These are phyloP conservation scores for Spergularia azorica DNA, from an alignment of 179 eudicot genomes.

Conservation along the genomic window DNA sequence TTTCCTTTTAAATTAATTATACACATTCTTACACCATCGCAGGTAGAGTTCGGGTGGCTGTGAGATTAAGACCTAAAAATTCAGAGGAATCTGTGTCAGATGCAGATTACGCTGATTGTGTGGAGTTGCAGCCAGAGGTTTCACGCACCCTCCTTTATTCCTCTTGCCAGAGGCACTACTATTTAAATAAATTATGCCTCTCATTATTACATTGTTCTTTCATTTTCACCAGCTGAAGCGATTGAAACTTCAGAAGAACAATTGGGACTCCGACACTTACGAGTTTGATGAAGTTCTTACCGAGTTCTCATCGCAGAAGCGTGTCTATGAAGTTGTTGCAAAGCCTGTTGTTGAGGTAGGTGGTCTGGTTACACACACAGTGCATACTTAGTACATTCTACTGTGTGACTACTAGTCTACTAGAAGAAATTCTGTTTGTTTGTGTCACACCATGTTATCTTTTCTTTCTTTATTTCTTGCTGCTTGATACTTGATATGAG, in stretches of 20 bases:
- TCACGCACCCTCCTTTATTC: neutral
- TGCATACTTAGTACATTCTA: conserved; percentile 11
- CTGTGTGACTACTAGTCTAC: neutral
- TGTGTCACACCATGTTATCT: neutral
- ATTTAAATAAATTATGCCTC: neutral
- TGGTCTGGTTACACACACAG: conserved; percentile 4
- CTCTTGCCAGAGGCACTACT: conserved; percentile 1
- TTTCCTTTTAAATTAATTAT: neutral
- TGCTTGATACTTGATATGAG: too few species aligned
- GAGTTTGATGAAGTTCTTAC: conserved; percentile 98
- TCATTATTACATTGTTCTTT: conserved; percentile 8
- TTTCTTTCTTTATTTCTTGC: neutral
- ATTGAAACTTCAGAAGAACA: conserved; percentile 93
- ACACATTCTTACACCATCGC: conserved; percentile 33
- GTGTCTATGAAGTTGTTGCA: conserved; percentile 98
- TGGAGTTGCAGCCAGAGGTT: conserved; percentile 96
- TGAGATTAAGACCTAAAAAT: conserved; percentile 94
- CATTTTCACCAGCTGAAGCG: conserved; percentile 69
- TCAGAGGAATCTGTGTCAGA: conserved; percentile 84
- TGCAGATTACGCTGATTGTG: conserved; percentile 99
- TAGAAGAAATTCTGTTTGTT: neutral
- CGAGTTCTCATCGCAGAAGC: conserved; percentile 92
- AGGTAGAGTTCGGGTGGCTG: conserved; percentile 96
- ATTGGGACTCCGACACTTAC: conserved; percentile 98
- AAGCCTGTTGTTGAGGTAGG: conserved; percentile 98